These are phyloP conservation scores for Amphirosellinia nigrospora DNA, from an alignment of 495 filamentous ascomycete species.

Conservation along the genomic window DNA sequence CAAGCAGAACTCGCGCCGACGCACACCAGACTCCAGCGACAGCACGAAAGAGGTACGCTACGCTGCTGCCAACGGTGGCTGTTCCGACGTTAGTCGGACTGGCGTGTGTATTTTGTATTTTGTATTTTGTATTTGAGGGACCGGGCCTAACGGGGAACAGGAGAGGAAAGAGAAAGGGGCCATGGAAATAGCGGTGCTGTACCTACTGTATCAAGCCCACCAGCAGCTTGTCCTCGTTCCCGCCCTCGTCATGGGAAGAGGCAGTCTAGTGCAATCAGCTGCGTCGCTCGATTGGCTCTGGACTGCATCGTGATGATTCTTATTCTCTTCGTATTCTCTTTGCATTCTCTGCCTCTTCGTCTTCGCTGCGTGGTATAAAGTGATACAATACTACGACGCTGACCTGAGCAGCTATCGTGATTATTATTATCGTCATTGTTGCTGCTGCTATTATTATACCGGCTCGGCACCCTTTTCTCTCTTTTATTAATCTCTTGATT, in stretches of 20 bases:
- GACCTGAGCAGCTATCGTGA: background rate
- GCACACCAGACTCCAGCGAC: constrained; percentile 8
- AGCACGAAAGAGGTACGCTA: constrained; percentile 1
- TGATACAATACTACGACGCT: background rate
- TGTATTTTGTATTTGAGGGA: no score
- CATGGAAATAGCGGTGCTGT: constrained; percentile 15
- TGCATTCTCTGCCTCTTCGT: background rate
- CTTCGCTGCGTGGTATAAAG: background rate
- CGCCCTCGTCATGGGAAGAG: background rate
- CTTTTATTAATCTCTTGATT: background rate
- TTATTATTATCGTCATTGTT: background rate
- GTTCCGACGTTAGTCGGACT: constrained; percentile 14
- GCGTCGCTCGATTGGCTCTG: constrained; percentile 6
- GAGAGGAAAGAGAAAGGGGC: background rate
- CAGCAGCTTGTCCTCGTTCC: background rate
- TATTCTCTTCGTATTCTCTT: background rate
- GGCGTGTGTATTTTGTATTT: no score
- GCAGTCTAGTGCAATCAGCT: background rate
- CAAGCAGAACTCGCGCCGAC: background rate
- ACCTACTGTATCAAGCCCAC: background rate
- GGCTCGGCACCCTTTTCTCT: constrained; percentile 7
- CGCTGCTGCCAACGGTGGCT: constrained; percentile 3
- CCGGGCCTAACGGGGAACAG: background rate
- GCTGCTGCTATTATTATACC: background rate
- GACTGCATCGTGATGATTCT: constrained; percentile 6